phyloP scores from a whole-genome alignment of 306 rosid species.

The Ormosia semicastrata region DNA sequence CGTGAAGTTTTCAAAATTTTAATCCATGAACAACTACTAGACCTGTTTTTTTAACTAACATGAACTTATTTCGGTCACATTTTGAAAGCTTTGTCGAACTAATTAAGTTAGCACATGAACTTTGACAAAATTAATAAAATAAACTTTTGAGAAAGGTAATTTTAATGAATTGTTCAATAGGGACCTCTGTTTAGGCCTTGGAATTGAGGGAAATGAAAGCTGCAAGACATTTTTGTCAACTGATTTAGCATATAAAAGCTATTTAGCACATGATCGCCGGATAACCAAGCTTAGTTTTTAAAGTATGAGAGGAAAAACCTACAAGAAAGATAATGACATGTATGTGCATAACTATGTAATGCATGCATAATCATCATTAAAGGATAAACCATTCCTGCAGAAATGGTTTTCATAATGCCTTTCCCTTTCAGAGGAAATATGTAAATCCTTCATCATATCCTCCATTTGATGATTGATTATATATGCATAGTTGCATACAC shows the following conservation, averaged over 20 bases:
- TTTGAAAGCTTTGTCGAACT: background rate
- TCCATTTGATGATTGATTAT: background rate
- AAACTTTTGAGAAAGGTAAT: background rate
- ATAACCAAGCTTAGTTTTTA: no score
- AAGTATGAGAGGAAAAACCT: background rate
- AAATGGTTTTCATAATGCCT: background rate
- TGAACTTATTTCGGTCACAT: background rate
- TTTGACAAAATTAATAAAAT: background rate
- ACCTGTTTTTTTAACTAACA: background rate
- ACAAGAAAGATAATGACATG: background rate
- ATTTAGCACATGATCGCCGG: background rate
- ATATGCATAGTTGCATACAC: background rate
- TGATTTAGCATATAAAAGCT: no score
- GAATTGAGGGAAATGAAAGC: background rate
- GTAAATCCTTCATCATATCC: background rate
- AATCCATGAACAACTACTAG: background rate
- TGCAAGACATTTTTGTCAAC: no score
- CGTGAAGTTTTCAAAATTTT: background rate
- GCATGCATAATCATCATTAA: conserved; percentile 1
- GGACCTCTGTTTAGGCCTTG: background rate
- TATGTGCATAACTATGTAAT: background rate
- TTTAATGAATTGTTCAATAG: background rate
- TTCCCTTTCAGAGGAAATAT: background rate
- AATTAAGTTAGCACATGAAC: background rate
- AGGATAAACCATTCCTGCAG: background rate